Base-by-base conservation (phyloP, 1,284 basidiomycete genomes). In the Tilletia indica region DNA sequence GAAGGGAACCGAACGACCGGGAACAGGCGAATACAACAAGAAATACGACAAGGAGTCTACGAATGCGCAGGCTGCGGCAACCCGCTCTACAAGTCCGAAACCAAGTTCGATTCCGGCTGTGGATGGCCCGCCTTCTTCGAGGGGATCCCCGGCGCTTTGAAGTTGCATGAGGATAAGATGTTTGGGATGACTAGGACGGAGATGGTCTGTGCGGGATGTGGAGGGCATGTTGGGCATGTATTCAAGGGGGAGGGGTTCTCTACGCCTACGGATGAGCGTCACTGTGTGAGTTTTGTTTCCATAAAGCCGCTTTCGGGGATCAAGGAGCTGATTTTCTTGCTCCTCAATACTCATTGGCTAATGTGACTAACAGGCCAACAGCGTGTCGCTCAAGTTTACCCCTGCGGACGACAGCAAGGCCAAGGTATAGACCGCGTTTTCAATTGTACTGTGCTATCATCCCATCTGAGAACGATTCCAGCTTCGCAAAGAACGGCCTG, bases 41-140 rank as follows among this genome's bases (percentile, higher is more conserved):
- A 88, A 89, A 85, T 86, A 86, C 67, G 85, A 86, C 56, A 87
- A 87, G 0, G 94, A 25, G 87, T 91, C 0, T 97, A 96, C 84
- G 85, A 79, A n/a, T 85, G 85, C 64, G 85, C 83, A 0, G 85
- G 83, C 4, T 85, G 85, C 74, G 74, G 80, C 68, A 84, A 85
- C 0, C 85, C 86, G 3, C 76, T 96, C 63, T 95, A 95, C 87
- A 92, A 90, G 86, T 93, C 92, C 79, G 88, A 87, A 42, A 94
- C 93, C 76, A 97, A 97, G 86, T 97, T 97, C 86, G 89, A 92
- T 79, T 93, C 92, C 71, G 93, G 93, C 11, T 97, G 94, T 81
- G 94, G 94, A 42, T 97, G 94, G 94, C 94, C 94, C n/a, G 94
- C 94, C 0, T 97, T 95, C 88, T 97, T 92, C 83, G 94, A 96